phyloP scores from a whole-genome alignment of 306 rosid species.

The Trifolium repens region DNA sequence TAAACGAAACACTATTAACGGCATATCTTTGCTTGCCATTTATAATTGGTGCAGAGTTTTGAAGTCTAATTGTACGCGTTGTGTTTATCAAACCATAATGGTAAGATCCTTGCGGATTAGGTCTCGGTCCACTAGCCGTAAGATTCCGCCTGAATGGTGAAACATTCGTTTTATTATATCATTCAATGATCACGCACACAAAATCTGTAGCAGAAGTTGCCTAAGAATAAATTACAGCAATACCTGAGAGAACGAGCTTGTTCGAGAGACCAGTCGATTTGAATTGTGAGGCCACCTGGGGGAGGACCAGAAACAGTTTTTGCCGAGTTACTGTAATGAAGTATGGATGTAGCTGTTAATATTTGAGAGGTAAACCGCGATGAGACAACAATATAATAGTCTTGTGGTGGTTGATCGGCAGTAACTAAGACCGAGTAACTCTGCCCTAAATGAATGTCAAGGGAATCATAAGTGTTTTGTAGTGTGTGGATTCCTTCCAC shows the following conservation, averaged over 20 bases:
- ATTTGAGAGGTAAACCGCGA: slow-evolving; percentile 74
- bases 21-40: slow-evolving; percentile 87
- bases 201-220: not conserved
- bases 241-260: slow-evolving; percentile 90
- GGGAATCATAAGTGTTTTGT: slow-evolving; percentile 78
- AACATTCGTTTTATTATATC: not conserved
- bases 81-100: slow-evolving; percentile 88
- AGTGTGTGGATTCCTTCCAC: slow-evolving; percentile 91
- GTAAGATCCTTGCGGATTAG: slow-evolving; percentile 96
- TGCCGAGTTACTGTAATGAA: slow-evolving; percentile 80
- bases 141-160: slow-evolving; percentile 62
- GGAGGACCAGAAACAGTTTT: slow-evolving; percentile 67
- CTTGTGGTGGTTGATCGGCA: slow-evolving; percentile 75
- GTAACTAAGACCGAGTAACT: slow-evolving; percentile 79
- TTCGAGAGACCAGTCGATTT: slow-evolving; percentile 87
- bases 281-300: slow-evolving; percentile 77
- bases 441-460: slow-evolving; percentile 92
- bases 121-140: slow-evolving; percentile 94
- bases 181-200: not conserved
- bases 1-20: slow-evolving; percentile 80
- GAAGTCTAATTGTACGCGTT: slow-evolving; percentile 72
- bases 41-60: slow-evolving; percentile 71
- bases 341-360: slow-evolving; percentile 64
- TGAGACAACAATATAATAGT: slow-evolving; percentile 73
- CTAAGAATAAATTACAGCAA: not conserved